Evolutionary conservation across 208 protist genomes (phyloP).

Genomic region (Strigomonas culicis): DNA sequence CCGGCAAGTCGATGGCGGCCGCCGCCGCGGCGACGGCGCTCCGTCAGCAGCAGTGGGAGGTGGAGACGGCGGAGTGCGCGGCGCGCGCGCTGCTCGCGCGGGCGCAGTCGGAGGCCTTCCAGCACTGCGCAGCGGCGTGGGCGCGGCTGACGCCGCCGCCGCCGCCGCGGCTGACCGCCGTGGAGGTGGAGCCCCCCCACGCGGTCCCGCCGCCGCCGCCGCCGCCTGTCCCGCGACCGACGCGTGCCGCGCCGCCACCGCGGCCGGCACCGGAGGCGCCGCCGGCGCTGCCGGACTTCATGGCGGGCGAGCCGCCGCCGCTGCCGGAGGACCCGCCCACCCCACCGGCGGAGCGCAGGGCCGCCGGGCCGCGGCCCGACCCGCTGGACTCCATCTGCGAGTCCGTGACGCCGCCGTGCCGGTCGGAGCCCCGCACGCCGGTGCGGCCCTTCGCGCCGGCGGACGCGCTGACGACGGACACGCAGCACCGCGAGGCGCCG

Average conservation of each 20-base stretch:
- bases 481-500: constrained; percentile 2
- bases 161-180: constrained; percentile 10
- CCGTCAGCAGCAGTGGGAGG: no score
- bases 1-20: no score
- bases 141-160: not conserved
- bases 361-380: not conserved
- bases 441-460: no score
- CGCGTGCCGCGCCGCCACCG: not conserved
- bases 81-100: not conserved
- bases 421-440: no score
- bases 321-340: not conserved
- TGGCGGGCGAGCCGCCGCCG: not conserved
- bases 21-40: no score
- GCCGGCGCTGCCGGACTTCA: constrained; percentile 7
- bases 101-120: not conserved
- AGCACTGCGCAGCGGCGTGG: not conserved
- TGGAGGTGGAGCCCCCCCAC: not conserved
- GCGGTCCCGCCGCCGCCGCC: not conserved
- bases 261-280: not conserved
- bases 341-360: not conserved
- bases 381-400: no score
- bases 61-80: constrained; percentile 1
- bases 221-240: not conserved
- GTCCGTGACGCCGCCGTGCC: no score
- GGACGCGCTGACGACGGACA: not conserved